A percentile compares a stretch with the other conserved stretches of the same genome.
Conservation (phyloP, 2,329 filamentous ascomycete genomes). For the Trichoderma atrobrunneum region DNA sequence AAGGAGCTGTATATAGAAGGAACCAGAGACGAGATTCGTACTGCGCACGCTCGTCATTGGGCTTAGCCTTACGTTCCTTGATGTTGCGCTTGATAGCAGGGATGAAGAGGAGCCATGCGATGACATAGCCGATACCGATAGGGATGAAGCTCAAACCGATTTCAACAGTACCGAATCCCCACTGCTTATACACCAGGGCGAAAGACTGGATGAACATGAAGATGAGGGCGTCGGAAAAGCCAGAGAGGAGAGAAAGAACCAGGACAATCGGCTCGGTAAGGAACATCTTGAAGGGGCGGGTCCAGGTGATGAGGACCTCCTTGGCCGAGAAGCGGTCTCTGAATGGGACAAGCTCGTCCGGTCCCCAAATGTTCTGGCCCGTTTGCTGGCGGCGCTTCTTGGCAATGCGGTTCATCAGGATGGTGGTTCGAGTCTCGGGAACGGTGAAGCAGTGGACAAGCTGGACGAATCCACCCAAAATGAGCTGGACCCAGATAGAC, state of each 20-base stretch:
- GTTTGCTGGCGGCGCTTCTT: conserved; percentile 65
- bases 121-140: conserved; percentile 63
- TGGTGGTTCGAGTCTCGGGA: conserved; percentile 73
- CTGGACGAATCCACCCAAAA: conserved; percentile 70
- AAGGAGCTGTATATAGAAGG: conserved; percentile 60
- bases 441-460: conserved; percentile 65
- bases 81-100: conserved; percentile 55
- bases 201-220: conserved; percentile 77
- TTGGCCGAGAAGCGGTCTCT: conserved; percentile 55
- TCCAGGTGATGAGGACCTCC: conserved; percentile 57
- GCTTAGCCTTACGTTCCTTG: conserved; percentile 48
- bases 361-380: conserved; percentile 64
- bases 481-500: conserved; percentile 83
- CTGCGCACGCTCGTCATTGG: conserved; percentile 57
- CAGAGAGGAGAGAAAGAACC: conserved; percentile 65
- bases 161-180: conserved; percentile 56
- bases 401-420: conserved; percentile 76
- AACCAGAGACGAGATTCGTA: conserved; percentile 67
- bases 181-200: conserved; percentile 64
- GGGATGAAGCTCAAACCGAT: conserved; percentile 63
- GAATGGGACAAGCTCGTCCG: conserved; percentile 66
- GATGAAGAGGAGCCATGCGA: conserved; percentile 60
- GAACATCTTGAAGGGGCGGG: conserved; percentile 70
- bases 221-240: conserved; percentile 72
- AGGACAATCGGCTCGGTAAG: conserved; percentile 72